Evolutionary conservation across 2,329 filamentous ascomycete species (phyloP), one percentile per base, ranked within the genome.

Genomic region (Nigrospora osmanthi): DNA sequence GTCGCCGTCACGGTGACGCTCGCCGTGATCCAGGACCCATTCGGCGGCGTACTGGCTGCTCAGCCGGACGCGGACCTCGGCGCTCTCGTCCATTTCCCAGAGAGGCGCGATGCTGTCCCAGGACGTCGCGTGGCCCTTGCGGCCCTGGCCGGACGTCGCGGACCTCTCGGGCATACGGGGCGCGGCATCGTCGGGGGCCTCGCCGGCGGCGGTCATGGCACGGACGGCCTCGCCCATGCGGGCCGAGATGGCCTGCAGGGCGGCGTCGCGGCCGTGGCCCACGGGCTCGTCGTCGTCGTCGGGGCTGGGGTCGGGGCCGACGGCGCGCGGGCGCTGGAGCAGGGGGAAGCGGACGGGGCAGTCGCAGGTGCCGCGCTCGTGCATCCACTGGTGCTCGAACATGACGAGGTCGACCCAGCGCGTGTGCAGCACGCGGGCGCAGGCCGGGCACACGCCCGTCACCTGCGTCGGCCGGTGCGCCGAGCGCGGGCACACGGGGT

Each of bases 311-410:
- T 35, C 43, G 3, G 37, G 40, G 4, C 52, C 51, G 15, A 65
- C 51, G 1, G 64, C 47, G 1, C 63, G 59, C 1, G 68, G 67
- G 16, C 57, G 55, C 42, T 59, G 52, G 1, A 65, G 52, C 15
- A 59, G 54, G 0, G 67, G 69, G 44, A 71, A 72, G 2, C 51
- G 32, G 1, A 66, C 60, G 1, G 56, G 51, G 42, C 69, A 72
- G 19, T 52, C 52, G 46, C 69, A 72, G 7, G 54, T 65, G 3
- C 67, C 69, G n/a, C 67, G 64, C 52, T 66, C 64, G 53, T 72
- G 69, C 53, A 70, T 65, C 58, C 63, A 72, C 12, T 62, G 63
- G 51, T 71, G 69, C 58, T 70, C 67, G 47, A 56, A 58, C 52
- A 69, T 66, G 6, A 62, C 52, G 39, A 70, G 65, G 44, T 70